Evolutionary conservation across 73 alveolate genomes (phyloP), one percentile per base, ranked within the genome.

Genomic region (Halteria grandinella): DNA sequence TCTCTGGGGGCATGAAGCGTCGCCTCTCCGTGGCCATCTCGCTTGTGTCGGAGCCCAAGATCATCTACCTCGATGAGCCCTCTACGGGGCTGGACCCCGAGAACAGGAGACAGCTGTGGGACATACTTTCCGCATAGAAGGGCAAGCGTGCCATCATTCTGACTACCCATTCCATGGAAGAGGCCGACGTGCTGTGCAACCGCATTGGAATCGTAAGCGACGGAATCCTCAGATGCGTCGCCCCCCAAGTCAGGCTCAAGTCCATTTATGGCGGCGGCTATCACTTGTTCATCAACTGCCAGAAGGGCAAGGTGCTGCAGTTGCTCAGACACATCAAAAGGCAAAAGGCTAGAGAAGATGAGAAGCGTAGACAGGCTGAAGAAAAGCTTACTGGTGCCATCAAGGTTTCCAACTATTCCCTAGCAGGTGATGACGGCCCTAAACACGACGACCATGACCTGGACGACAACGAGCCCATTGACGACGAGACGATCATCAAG

Each of bases 121-220:
- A 90, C 47, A 94, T 97, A 63, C 75, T 97, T 6, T 86, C 86
- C 48, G 90, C 93, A 45, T 80, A 90, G 20, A 91, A 94, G 86
- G 95, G 89, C 47, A 89, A 91, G 55, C 88, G 95, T 34, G 96
- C 98, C 34, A 96, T 97, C 54, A 92, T 97, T 33, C 77, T 97
- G 71, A 95, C 99, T 0, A 97, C 99, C 18, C 99, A 97, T 82
- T 93, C 98, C 12, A 95, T 97, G 97, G 98, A 95, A 70, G 99
- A 97, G 88, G 99, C 99, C 17, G 99, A 97, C 84, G 98, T 96
- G 51, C 86, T 96, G 57, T 95, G 99, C 70, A 91, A 89, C 69
- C 90, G 99, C 78, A 93, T 96, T 49, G 98, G 98, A 47, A 93
- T 95, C 5, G 87, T 93, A 51, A 93, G 87, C 60, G 90, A 93